phyloP scores from a whole-genome alignment of 1,139 yeast species.

The Barnettozyma hawaiiensis region DNA sequence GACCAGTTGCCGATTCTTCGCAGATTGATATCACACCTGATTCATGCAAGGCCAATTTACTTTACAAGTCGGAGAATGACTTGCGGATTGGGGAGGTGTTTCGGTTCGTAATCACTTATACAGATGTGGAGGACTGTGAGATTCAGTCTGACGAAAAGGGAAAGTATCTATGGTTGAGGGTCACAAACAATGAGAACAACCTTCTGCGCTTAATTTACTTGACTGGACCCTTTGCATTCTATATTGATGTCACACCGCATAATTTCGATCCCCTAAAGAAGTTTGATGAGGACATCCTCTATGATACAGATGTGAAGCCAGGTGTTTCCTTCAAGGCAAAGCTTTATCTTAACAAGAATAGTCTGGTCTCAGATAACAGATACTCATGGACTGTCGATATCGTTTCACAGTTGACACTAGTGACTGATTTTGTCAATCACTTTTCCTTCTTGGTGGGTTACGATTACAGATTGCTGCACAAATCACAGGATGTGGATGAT shows the following conservation, averaged over 20 bases:
- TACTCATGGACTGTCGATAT: constrained; percentile 56
- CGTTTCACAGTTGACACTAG: constrained; percentile 47
- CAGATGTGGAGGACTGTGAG: not conserved
- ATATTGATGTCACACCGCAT: constrained; percentile 53
- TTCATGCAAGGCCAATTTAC: constrained; percentile 2
- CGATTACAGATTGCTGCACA: constrained; percentile 18
- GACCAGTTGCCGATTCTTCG: not conserved
- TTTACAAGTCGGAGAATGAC: constrained; percentile 10
- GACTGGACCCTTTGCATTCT: constrained; percentile 56
- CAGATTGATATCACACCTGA: not conserved
- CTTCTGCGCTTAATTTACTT: constrained; percentile 50
- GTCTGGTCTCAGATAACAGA: constrained; percentile 27
- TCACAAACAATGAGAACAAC: constrained; percentile 47
- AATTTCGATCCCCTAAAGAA: constrained; percentile 37
- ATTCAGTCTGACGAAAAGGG: constrained; percentile 12
- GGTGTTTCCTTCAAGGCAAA: constrained; percentile 50
- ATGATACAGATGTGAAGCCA: constrained; percentile 42
- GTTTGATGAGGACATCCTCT: constrained; percentile 31
- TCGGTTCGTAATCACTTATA: constrained; percentile 14
- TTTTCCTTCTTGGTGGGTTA: constrained; percentile 28
- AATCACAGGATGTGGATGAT: not conserved
- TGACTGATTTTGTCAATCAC: constrained; percentile 32
- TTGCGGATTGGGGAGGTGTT: constrained; percentile 20
- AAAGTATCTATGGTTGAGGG: constrained; percentile 31
- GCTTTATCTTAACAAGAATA: constrained; percentile 39